A percentile compares a stretch with the other conserved stretches of the same genome.
These are phyloP conservation scores for Ophiostoma sp. DNA, from an alignment of 2,329 filamentous ascomycete genomes.

Conservation along the genomic window DNA sequence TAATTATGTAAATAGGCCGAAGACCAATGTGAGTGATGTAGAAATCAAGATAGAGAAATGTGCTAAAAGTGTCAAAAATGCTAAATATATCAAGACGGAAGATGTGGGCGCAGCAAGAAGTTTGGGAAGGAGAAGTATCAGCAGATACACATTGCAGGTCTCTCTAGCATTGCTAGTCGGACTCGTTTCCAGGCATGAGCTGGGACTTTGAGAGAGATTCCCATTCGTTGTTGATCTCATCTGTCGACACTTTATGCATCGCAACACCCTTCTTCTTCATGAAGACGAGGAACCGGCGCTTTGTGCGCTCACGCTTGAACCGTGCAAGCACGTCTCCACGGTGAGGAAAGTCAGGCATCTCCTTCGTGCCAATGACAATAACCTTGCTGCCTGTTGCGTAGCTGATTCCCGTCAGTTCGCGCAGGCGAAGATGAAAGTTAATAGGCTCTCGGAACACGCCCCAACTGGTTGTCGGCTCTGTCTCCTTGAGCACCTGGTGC, in stretches of 20 bases:
- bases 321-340: constrained; percentile 46
- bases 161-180: constrained; percentile 20
- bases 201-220: constrained; percentile 34
- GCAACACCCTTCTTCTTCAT: constrained; percentile 41
- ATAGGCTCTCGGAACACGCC: constrained; percentile 46
- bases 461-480: constrained; percentile 42
- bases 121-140: not conserved
- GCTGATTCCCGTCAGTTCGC: constrained; percentile 44
- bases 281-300: constrained; percentile 48
- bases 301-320: constrained; percentile 50
- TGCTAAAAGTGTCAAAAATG: not conserved
- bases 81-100: not conserved
- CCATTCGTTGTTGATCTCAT: constrained; percentile 39
- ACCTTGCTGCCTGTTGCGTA: constrained; percentile 42
- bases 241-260: constrained; percentile 32
- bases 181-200: constrained; percentile 30
- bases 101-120: not conserved
- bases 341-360: constrained; percentile 32
- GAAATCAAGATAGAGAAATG: not conserved
- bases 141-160: not conserved
- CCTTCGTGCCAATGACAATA: constrained; percentile 40
- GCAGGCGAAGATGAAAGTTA: constrained; percentile 46
- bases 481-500: constrained; percentile 49
- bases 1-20: not conserved
- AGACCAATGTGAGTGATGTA: not conserved